Base-by-base conservation (phyloP, 306 rosid genomes). In the Hylodesmum podocarpum region DNA sequence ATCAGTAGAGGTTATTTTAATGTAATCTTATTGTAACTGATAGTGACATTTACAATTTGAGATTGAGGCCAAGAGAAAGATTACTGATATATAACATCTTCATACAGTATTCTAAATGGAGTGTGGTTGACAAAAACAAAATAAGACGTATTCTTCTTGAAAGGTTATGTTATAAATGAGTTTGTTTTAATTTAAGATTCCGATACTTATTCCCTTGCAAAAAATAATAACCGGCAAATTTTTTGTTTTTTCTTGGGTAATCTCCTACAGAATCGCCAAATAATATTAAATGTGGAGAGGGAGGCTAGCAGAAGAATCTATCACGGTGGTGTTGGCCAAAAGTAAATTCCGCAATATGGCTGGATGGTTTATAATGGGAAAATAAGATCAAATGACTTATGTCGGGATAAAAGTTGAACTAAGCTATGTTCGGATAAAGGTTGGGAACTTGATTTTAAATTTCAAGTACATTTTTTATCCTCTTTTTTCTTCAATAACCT, bases 1-100 rank as follows among this genome's bases (percentile, higher is more conserved):
- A 72, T 54, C 25, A 62, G 15, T 84, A 79, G 70, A 71, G 43
- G 39, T 28, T 8, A 61, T 58, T 13, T 63, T 25, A 51, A 34
- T 57, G 64, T 73, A 65, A 40, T 54, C 31, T 28, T 64, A 37
- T 28, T 13, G 73, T 14, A 58, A 9, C 3, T 8, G n/a, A 73
- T 63, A 37, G 27, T 50, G n/a, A 78, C 47, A 47, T 47, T 10
- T 78, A 49, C 49, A 61, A 49, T 36, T 61, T 11, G 36, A 59
- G 34, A 40, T 66, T 29, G 15, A 9, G 79, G 21, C 22, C 18
- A 19, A 63, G 61, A 51, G 59, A 41, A 31, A 46, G 22, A 6
- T 4, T 74, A 46, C 15, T 11, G 69, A n/a, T n/a, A 59, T 29
- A 46, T 62, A 29, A 37, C 10, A 58, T 28, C 33, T 37, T 21